These are phyloP conservation scores for Fusarium floridanum DNA, from an alignment of 2,329 filamentous ascomycete genomes.

Conservation along the genomic window DNA sequence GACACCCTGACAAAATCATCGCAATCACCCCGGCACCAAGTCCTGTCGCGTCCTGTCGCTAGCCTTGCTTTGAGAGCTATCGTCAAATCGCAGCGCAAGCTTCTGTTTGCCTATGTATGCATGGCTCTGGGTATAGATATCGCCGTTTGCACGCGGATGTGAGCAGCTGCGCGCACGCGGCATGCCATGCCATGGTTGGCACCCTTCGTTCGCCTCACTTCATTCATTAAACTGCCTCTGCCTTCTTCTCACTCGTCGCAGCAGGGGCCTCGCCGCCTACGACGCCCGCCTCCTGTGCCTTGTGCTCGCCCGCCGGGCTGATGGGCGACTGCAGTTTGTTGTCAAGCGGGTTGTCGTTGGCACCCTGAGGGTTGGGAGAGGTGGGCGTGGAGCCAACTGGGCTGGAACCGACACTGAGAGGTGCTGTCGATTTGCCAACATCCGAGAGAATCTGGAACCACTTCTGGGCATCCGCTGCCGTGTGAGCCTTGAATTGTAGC, in stretches of 20 bases:
- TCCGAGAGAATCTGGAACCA: conserved; percentile 83
- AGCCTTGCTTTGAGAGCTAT: conserved; percentile 30
- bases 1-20: conserved; percentile 21
- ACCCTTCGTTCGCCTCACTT: conserved; percentile 37
- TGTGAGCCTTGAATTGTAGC: conserved; percentile 88
- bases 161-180: conserved; percentile 6
- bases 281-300: conserved; percentile 63
- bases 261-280: conserved; percentile 48
- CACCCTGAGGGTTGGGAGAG: conserved; percentile 42
- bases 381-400: conserved; percentile 47
- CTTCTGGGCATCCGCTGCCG: conserved; percentile 81
- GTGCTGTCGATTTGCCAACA: conserved; percentile 66
- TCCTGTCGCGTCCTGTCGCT: conserved; percentile 12
- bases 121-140: conserved; percentile 29
- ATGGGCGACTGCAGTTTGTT: conserved; percentile 34
- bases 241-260: conserved; percentile 35
- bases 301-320: conserved; percentile 46
- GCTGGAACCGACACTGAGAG: conserved; percentile 43
- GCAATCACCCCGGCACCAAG: conserved; percentile 7
- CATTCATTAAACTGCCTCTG: conserved; percentile 28
- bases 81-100: conserved; percentile 13
- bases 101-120: conserved; percentile 22
- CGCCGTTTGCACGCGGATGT: conserved; percentile 11
- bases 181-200: conserved; percentile 10
- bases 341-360: conserved; percentile 29